These are phyloP conservation scores for Hypsizygus marmoreus DNA, from an alignment of 768 basidiomycete genomes.

Conservation along the genomic window DNA sequence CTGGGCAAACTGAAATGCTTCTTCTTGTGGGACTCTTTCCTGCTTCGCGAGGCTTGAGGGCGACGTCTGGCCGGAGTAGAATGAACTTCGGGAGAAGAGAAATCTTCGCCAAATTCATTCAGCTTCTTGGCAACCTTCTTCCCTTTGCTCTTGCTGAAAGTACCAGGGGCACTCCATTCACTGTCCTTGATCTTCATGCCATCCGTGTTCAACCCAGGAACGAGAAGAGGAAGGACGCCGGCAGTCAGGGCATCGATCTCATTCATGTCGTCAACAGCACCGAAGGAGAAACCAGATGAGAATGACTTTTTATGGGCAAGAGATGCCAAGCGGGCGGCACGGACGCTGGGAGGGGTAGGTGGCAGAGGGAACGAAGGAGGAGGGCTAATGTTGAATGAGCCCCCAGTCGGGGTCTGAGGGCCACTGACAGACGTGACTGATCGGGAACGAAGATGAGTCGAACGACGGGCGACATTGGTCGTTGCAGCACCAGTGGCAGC, in stretches of 20 bases:
- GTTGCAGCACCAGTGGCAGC: slow-evolving; percentile 38
- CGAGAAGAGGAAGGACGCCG: slow-evolving; percentile 64
- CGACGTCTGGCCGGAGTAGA: slow-evolving; percentile 57
- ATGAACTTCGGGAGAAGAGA: slow-evolving; percentile 58
- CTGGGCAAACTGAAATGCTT: slow-evolving; percentile 71
- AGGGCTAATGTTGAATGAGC: slow-evolving; percentile 45
- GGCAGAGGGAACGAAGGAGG: slow-evolving; percentile 73
- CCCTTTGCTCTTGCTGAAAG: slow-evolving; percentile 43
- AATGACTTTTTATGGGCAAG: slow-evolving; percentile 63
- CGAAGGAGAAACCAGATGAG: slow-evolving; percentile 66
- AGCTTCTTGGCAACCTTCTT: slow-evolving; percentile 35
- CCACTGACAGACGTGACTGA: slow-evolving; percentile 55
- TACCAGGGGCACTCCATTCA: slow-evolving; percentile 42
- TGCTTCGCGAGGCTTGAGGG: slow-evolving; percentile 29
- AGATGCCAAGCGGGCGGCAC: slow-evolving; percentile 54
- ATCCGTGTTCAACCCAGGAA: slow-evolving; percentile 63
- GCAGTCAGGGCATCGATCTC: slow-evolving; percentile 76
- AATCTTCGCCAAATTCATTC: slow-evolving; percentile 48
- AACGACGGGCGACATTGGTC: slow-evolving; percentile 29
- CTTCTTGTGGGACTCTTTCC: slow-evolving; percentile 59
- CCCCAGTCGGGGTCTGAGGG: slow-evolving; percentile 38
- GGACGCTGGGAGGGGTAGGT: slow-evolving; percentile 71
- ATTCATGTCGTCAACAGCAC: slow-evolving; percentile 54
- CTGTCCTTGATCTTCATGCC: slow-evolving; percentile 56
- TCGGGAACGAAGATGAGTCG: slow-evolving; percentile 60